Evolutionary conservation across 2,329 filamentous ascomycete genomes (phyloP).

Genomic region (Venturia carpophila): DNA sequence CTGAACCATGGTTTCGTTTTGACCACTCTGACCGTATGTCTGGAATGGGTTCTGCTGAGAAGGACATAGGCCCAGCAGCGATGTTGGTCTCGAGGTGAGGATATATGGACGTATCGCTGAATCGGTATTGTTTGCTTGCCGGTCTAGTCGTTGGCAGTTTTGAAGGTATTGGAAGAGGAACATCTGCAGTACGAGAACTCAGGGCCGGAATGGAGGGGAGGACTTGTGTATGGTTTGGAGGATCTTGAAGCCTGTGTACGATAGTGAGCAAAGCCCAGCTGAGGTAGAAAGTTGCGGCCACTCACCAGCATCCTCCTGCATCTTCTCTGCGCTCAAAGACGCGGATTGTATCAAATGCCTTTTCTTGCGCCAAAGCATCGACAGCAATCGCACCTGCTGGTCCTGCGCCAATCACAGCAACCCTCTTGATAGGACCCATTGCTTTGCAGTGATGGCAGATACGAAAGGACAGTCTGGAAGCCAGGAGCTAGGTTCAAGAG

Average conservation of each 20-base stretch:
- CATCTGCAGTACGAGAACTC: slow-evolving; percentile 2
- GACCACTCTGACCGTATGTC: slow-evolving; percentile 44
- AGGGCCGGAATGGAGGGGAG: slow-evolving; percentile 7
- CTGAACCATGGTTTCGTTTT: slow-evolving; percentile 36
- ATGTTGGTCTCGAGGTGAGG: slow-evolving; percentile 40
- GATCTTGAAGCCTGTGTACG: background rate
- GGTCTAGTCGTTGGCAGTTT: background rate
- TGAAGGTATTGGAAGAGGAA: background rate
- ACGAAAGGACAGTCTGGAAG: background rate
- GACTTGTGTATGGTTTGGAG: background rate
- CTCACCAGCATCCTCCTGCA: slow-evolving; percentile 55
- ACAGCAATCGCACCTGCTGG: slow-evolving; percentile 53
- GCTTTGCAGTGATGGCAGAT: background rate
- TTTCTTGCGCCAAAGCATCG: slow-evolving; percentile 53
- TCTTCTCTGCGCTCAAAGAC: slow-evolving; percentile 55
- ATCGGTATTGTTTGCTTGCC: slow-evolving; percentile 3
- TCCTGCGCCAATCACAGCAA: slow-evolving; percentile 13
- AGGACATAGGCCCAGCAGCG: slow-evolving; percentile 49
- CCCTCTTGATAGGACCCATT: slow-evolving; percentile 5
- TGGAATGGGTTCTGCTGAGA: slow-evolving; percentile 46
- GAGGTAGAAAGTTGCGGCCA: background rate
- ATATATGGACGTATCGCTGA: slow-evolving; percentile 9
- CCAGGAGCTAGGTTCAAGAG: background rate
- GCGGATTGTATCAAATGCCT: slow-evolving; percentile 50
- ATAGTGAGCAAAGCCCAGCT: background rate